Base-by-base conservation (phyloP, 345 rosid genomes). In the Lumnitzera littorea region DNA sequence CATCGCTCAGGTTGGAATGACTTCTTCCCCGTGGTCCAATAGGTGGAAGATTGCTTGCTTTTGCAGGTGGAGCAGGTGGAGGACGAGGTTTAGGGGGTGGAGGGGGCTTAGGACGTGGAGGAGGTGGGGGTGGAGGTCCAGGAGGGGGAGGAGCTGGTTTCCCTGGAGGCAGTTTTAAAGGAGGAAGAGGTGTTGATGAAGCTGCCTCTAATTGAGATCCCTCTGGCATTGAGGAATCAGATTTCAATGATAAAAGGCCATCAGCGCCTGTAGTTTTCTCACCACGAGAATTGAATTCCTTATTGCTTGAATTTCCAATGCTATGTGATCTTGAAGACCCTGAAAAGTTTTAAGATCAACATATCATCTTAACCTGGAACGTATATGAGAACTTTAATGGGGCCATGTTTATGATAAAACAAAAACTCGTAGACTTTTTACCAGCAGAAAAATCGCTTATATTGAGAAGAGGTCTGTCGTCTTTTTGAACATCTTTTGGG, bases 381-480 rank as follows among this genome's bases (percentile, higher is more conserved):
- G 58, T 31, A 53, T 23, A 51, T 14, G 46, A 10, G 51, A 58
- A 12, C 2, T n/a, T 23, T 13, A 16, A 15, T 9, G 46, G 43
- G 8, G 14, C 46, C 31, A 24, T 29, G 52, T 53, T 31, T 58
- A 58, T 52, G 41, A 57, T 0, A 25, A 25, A 50, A 46, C 60
- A 55, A 12, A 20, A 56, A 10, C 29, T 31, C 48, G 16, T 43
- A 50, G 13, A 55, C 3, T 16, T 62, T 65, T 59, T 86, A 91
- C 99, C 84, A 57, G 60, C 61, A 48, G 90, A 79, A 61, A 67
- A 70, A 65, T 83, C 82, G 66, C 64, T 78, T 56, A 85, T 67
- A 62, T 67, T 75, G 47, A 83, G 82, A 70, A 86, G 87, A 53
- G 95, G 97, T 57, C 76, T 85, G 43, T 91, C 97, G 62, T 88